Base-by-base conservation (phyloP, 768 basidiomycete species). In the Boletus rubropictus region DNA sequence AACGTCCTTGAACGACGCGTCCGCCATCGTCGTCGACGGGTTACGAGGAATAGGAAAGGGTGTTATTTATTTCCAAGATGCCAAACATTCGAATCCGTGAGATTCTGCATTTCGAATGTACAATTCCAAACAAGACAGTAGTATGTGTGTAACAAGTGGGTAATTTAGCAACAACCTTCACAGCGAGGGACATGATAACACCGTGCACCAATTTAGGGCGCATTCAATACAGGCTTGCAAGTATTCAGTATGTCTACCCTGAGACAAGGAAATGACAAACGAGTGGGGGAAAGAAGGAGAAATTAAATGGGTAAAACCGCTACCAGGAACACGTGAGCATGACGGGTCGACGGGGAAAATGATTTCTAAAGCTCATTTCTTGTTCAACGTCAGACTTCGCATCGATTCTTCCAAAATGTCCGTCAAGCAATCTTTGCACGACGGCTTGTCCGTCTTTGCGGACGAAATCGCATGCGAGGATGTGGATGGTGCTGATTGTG, bases 1-100 rank as follows among this genome's bases (percentile, higher is more conserved):
- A 43, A 97, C 80, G 69, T 99, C 94, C 67, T 88, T 89, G 75
- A 89, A 89, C 46, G 82, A 74, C 59, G 84, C 80, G 62, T 88
- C 86, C 42, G 82, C 70, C 78, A 80, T 80, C 40, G 49, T 59
- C 34, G 50, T 48, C 39, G 48, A 42, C 43, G 45, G 51, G 28
- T 4, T 46, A 39, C 27, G n/a, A 39, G n/a, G 42, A 20, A 25
- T 18, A 25, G 15, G n/a, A 4, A 17, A 20, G n/a, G 2, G 1
- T 24, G 40, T 49, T 59, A 33, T 59, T 57, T 55, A 51, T 53
- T 64, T 50, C 45, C 39, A 42, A 57, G 55, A 46, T 42, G 48
- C 63, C 60, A 66, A 66, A 64, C 62, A 66, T 12, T 7, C 6
- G 0, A 7, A 9, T 48, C 10, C 57, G 53, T 52, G 53, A 42